These are phyloP conservation scores for Rhodotorula graminis DNA, from an alignment of 768 basidiomycete genomes.

Conservation along the genomic window DNA sequence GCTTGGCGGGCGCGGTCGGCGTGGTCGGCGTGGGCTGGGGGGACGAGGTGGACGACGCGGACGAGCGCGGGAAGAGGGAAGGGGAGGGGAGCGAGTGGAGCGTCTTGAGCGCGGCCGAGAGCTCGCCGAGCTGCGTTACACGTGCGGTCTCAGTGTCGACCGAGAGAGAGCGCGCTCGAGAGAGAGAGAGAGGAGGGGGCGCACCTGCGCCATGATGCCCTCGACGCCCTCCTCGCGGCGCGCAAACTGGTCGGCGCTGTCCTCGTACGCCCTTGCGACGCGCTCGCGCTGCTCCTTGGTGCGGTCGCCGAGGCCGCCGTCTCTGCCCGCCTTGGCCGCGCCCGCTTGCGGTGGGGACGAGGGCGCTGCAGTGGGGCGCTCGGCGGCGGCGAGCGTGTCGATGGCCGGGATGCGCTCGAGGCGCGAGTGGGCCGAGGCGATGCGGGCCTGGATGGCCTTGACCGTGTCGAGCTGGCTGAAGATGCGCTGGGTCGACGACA, in stretches of 20 bases:
- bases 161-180: not conserved
- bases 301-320: not conserved
- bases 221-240: constrained; percentile 19
- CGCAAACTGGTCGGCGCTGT: constrained; percentile 7
- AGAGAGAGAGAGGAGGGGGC: not conserved
- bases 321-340: not conserved
- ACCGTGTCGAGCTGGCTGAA: constrained; percentile 2
- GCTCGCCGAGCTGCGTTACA: constrained; percentile 6
- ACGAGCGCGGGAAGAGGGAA: constrained; percentile 16
- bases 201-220: constrained; percentile 24
- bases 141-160: not conserved
- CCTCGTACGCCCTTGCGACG: constrained; percentile 17
- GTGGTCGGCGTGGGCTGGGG: not conserved
- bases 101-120: constrained; percentile 27
- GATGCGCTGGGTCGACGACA: not conserved
- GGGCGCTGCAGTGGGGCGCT: too few relatives aligned
- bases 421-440: not conserved
- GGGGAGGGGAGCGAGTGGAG: constrained; percentile 28
- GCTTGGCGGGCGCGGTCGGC: not conserved
- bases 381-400: not conserved
- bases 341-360: not conserved
- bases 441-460: not conserved
- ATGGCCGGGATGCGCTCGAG: not conserved
- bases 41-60: not conserved
- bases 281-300: constrained; percentile 2